phyloP scores from a whole-genome alignment of 805 yeast genomes.

The Clavispora santaluciae region DNA sequence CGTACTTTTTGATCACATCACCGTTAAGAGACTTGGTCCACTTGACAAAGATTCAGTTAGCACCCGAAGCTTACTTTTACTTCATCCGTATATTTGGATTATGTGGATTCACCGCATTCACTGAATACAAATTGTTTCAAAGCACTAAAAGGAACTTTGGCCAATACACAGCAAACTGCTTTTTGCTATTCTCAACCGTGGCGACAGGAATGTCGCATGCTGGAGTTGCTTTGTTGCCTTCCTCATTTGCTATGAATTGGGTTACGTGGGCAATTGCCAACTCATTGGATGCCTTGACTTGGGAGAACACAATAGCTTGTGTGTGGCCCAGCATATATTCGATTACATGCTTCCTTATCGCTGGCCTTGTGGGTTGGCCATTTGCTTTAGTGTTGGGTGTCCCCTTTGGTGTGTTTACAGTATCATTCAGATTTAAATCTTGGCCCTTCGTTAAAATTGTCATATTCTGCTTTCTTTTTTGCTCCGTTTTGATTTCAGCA shows the following conservation, averaged over 20 bases:
- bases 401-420: slow-evolving; percentile 49
- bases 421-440: slow-evolving; percentile 11
- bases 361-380: slow-evolving; percentile 90
- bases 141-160: slow-evolving; percentile 36
- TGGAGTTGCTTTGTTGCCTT: slow-evolving; percentile 78
- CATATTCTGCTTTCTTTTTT: slow-evolving; percentile 3
- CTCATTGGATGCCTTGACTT: slow-evolving; percentile 22
- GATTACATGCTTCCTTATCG: slow-evolving; percentile 45
- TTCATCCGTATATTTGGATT: slow-evolving; percentile 41
- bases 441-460: slow-evolving; percentile 10
- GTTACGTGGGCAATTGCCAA: slow-evolving; percentile 41
- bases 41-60: slow-evolving; percentile 11
- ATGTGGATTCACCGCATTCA: slow-evolving; percentile 32
- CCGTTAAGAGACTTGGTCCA: slow-evolving; percentile 17
- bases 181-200: slow-evolving; percentile 53
- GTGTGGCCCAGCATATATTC: slow-evolving; percentile 10
- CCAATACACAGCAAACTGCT: slow-evolving; percentile 48
- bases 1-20: slow-evolving; percentile 31
- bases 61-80: slow-evolving; percentile 44
- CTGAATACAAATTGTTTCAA: slow-evolving; percentile 51
- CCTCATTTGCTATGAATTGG: slow-evolving; percentile 60
- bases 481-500: slow-evolving; percentile 17
- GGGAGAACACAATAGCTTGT: slow-evolving; percentile 2
- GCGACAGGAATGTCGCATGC: slow-evolving; percentile 89
- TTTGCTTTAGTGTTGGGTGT: slow-evolving; percentile 62